Evolutionary conservation across 495 filamentous ascomycete genomes (phyloP).

Genomic region (Aspergillus coremiiformis): DNA sequence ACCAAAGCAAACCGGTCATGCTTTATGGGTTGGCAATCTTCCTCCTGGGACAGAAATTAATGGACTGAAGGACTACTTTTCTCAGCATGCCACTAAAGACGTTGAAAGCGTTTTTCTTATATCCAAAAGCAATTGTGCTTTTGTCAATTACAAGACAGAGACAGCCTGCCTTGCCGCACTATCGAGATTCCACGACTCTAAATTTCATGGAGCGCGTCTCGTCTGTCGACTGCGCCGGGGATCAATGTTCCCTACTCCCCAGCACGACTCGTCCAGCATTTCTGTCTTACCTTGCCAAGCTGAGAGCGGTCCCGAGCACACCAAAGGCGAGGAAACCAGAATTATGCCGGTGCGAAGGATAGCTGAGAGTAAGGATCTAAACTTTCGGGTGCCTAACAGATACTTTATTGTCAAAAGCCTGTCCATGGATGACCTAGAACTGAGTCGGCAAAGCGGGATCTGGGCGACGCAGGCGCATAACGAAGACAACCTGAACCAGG

Average conservation of each 20-base stretch:
- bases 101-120: conserved; percentile 92
- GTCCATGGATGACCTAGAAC: conserved; percentile 86
- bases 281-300: background rate
- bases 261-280: conserved; percentile 12
- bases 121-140: conserved; percentile 95
- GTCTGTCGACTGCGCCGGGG: conserved; percentile 80
- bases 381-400: conserved; percentile 47
- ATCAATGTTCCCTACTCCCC: conserved; percentile 29
- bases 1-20: conserved; percentile 87
- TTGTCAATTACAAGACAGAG: conserved; percentile 91
- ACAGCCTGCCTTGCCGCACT: conserved; percentile 68
- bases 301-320: background rate
- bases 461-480: conserved; percentile 98
- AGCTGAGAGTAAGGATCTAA: background rate
- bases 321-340: conserved; percentile 1
- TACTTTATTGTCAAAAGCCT: conserved; percentile 94
- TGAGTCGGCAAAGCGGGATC: conserved; percentile 77
- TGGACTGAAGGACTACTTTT: conserved; percentile 85
- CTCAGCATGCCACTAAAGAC: conserved; percentile 64
- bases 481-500: conserved; percentile 72
- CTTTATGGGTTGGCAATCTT: conserved; percentile 94
- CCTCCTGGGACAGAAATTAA: conserved; percentile 73
- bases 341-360: background rate
- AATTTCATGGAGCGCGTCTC: conserved; percentile 80
- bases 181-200: conserved; percentile 81